phyloP scores from a whole-genome alignment of 257 asterid genomes.

The Mitragyna speciosa region DNA sequence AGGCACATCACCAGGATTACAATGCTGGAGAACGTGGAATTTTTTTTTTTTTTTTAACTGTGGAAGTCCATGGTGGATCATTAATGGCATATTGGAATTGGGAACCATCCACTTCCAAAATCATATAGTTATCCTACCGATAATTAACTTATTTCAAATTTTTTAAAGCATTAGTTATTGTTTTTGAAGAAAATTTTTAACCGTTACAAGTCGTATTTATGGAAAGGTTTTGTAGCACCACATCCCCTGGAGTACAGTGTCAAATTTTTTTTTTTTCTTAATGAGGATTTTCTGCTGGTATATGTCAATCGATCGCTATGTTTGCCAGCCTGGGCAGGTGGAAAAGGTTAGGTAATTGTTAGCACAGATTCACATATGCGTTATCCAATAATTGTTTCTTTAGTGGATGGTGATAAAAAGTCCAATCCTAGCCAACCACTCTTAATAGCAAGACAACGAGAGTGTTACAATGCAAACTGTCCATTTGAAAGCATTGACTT shows the following conservation, averaged over 20 bases:
- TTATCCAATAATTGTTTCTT: neutral
- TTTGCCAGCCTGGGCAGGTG: neutral
- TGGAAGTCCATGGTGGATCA: no score
- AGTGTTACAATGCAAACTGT: neutral
- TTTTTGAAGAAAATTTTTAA: no score
- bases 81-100: no score
- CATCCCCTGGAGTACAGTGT: neutral
- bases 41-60: no score
- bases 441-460: neutral
- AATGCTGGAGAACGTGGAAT: no score
- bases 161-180: no score
- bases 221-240: neutral
- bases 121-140: no score
- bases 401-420: neutral
- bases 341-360: neutral
- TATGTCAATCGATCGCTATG: neutral
- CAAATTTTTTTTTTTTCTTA: neutral
- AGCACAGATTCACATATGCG: neutral
- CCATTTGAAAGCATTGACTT: neutral
- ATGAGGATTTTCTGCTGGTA: neutral
- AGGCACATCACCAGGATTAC: no score
- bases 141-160: no score
- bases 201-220: no score
- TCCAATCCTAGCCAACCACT: conserved; percentile 11
- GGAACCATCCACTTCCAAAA: no score